Conservation (phyloP, 768 basidiomycete genomes). For the Dacryopinax primogenitus region DNA sequence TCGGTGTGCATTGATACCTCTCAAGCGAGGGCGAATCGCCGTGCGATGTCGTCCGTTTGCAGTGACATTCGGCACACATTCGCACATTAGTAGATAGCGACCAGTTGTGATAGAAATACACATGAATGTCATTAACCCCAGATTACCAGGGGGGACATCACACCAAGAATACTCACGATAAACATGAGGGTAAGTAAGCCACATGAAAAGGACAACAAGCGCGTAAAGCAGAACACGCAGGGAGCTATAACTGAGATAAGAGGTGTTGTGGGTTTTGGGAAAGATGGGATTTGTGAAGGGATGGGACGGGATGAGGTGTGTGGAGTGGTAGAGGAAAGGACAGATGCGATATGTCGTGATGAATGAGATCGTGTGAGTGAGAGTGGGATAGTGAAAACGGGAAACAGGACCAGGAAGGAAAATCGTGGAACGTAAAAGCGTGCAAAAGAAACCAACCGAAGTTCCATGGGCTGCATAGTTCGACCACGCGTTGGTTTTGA, state of each 20-base stretch:
- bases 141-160: background rate
- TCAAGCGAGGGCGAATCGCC: no score
- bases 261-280: background rate
- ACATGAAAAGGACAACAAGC: background rate
- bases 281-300: background rate
- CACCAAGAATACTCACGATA: background rate
- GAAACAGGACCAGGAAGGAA: no score
- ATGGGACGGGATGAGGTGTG: background rate
- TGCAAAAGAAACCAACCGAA: no score
- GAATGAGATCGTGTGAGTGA: background rate
- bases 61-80: no score
- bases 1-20: no score
- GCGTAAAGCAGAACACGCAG: background rate
- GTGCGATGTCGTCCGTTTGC: no score
- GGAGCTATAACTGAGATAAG: background rate
- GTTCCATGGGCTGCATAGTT: no score
- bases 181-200: background rate
- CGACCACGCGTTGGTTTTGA: no score
- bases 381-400: no score
- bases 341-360: background rate
- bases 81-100: background rate
- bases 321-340: background rate
- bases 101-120: background rate
- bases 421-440: no score
- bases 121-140: constrained; percentile 7